A percentile compares a stretch with the other conserved stretches of the same genome.
Conservation (phyloP, 257 asterid species). For the Plectranthus barbatus region DNA sequence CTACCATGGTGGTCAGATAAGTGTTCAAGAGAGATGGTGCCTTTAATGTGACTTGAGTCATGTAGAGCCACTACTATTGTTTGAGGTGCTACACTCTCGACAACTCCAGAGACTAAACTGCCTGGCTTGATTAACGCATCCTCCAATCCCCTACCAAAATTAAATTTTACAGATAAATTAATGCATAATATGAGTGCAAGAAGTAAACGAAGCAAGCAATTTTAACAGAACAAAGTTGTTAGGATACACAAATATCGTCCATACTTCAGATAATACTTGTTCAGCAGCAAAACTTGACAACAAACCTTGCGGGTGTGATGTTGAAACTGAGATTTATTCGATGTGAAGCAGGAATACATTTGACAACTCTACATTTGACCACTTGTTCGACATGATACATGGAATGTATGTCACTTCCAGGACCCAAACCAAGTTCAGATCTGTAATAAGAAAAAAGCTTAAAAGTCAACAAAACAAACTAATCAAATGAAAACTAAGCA, state of each 20-base stretch:
- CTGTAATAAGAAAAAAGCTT: constrained; percentile 40
- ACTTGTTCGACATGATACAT: constrained; percentile 95
- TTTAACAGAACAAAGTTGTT: background rate
- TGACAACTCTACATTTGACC: constrained; percentile 85
- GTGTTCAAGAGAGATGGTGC: constrained; percentile 73
- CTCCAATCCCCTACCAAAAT: constrained; percentile 35
- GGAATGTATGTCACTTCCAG: constrained; percentile 65
- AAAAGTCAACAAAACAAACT: background rate
- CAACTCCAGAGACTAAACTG: constrained; percentile 77
- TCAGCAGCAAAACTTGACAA: background rate
- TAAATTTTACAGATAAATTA: background rate
- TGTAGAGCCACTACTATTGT: constrained; percentile 45
- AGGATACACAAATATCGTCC: background rate
- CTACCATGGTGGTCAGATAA: constrained; percentile 85
- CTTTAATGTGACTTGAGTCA: constrained; percentile 51
- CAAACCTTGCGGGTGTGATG: constrained; percentile 63
- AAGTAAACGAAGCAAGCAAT: background rate
- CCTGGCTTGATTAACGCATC: constrained; percentile 58
- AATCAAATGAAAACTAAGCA: background rate
- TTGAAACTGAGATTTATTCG: constrained; percentile 79
- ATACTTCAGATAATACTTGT: background rate
- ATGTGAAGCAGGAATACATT: constrained; percentile 52
- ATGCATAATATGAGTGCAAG: background rate
- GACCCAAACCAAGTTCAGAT: constrained; percentile 87
- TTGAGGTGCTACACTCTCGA: constrained; percentile 53